A percentile compares a stretch with the other conserved stretches of the same genome.
Conservation (phyloP, 2,329 filamentous ascomycete genomes). For the Microcera coccophila region DNA sequence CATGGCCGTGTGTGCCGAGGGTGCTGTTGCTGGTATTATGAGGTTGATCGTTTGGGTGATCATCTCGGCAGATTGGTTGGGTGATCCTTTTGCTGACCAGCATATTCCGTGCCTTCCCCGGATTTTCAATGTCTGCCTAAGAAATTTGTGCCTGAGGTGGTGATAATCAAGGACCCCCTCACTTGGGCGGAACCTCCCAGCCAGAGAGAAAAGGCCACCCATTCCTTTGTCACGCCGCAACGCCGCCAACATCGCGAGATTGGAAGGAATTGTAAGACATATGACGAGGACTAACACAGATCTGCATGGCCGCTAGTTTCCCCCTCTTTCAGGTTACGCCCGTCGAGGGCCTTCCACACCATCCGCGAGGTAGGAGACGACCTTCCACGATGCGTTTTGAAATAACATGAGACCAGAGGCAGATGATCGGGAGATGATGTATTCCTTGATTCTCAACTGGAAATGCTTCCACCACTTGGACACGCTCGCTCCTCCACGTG, state of each 20-base stretch:
- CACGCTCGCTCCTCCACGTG: constrained; percentile 6
- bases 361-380: too few species aligned
- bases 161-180: background rate
- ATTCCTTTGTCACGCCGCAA: background rate
- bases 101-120: too few species aligned
- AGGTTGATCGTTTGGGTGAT: too few species aligned
- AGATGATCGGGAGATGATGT: too few species aligned
- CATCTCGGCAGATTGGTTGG: too few species aligned
- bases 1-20: background rate
- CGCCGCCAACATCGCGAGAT: background rate
- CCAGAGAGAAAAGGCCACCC: background rate
- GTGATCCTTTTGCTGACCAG: too few species aligned
- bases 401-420: too few species aligned
- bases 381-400: too few species aligned
- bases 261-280: background rate
- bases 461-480: constrained; percentile 7
- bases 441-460: background rate
- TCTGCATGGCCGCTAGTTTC: background rate
- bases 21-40: background rate
- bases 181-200: background rate
- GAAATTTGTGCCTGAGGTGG: background rate
- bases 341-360: too few species aligned
- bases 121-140: too few species aligned
- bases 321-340: background rate
- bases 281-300: background rate